These are phyloP conservation scores for Eucalyptus pauciflora DNA, from an alignment of 345 rosid genomes.

Conservation along the genomic window DNA sequence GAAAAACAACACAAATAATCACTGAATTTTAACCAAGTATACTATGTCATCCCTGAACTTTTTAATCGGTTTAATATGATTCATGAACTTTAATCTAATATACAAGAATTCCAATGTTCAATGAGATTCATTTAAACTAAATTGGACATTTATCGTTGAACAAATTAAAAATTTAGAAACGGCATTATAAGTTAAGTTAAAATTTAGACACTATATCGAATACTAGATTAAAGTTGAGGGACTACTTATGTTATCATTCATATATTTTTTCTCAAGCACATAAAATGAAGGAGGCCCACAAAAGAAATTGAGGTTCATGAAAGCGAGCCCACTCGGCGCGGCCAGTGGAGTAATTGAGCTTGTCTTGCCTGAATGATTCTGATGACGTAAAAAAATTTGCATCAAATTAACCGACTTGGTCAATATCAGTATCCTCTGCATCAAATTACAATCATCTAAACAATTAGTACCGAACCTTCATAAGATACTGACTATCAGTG, in stretches of 20 bases:
- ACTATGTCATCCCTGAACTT: too few relatives aligned
- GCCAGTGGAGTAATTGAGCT: neutral
- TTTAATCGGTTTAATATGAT: neutral
- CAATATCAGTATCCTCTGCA: conserved; percentile 95
- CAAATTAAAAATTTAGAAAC: neutral
- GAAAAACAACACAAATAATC: neutral
- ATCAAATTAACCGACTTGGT: conserved; percentile 61
- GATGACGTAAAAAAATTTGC: conserved; percentile 86
- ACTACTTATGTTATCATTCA: neutral
- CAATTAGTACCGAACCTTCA: neutral
- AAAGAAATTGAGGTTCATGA: neutral
- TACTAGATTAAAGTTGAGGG: too few relatives aligned
- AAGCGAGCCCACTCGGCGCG: neutral
- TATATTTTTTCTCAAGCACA: neutral
- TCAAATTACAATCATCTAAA: conserved; percentile 7
- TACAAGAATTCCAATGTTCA: neutral
- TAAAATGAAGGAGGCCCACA: neutral
- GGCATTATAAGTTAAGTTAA: too few relatives aligned
- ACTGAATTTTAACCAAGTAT: neutral
- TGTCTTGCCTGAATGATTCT: conserved; percentile 77
- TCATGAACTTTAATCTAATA: neutral
- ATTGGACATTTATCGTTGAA: neutral
- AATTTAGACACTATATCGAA: too few relatives aligned
- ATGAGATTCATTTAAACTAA: neutral
- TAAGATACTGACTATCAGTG: neutral